Base-by-base conservation (phyloP, 2,329 filamentous ascomycete species). In the Verticillium nonalfalfae region DNA sequence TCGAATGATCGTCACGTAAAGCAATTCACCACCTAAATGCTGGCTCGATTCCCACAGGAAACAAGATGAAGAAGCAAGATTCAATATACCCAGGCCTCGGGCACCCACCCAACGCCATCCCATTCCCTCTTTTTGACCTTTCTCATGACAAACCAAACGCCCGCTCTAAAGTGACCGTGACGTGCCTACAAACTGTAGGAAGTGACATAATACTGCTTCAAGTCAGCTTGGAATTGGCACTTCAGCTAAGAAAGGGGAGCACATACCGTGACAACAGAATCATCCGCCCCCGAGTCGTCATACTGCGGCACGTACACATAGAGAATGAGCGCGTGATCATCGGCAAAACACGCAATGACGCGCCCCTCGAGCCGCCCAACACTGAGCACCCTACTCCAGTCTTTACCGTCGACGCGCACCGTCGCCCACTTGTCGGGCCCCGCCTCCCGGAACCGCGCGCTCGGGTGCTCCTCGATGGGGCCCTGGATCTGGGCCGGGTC, bases 321-420 rank as follows among this genome's bases (percentile, higher is more conserved):
- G 33, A 95, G 78, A 50, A 95, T 91, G 64, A 96, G 74, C 2
- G 91, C 90, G 72, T 93, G 88, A 59, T 91, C 89, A 69, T 95
- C 82, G 45, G 87, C 87, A 73, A 96, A 93, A 72, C 93, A 97
- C 61, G 93, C 95, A 78, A 98, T 95, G 59, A 98, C 94, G 67
- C 92, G 84, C 1, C 93, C 94, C 68, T 95, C 94, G 35, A 98
- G 78, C 58, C 93, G 82, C 1, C 94, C 94, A 13, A 98, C 93
- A 73, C 92, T 96, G 66, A 99, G 80, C n/a, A 98, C 94, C 67
- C 86, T 87, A 36, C 92, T 92, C 94, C 95, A 98, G 73, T 99
- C 95, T 73, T 87, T 90, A 38, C 93, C 95, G 75, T 98, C 95
- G 31, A 98, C 93, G 59, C 91, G 83, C 39, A 98, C 94, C 31